phyloP scores from a whole-genome alignment of 1,284 basidiomycete genomes.

The Leccinum pachyderme region DNA sequence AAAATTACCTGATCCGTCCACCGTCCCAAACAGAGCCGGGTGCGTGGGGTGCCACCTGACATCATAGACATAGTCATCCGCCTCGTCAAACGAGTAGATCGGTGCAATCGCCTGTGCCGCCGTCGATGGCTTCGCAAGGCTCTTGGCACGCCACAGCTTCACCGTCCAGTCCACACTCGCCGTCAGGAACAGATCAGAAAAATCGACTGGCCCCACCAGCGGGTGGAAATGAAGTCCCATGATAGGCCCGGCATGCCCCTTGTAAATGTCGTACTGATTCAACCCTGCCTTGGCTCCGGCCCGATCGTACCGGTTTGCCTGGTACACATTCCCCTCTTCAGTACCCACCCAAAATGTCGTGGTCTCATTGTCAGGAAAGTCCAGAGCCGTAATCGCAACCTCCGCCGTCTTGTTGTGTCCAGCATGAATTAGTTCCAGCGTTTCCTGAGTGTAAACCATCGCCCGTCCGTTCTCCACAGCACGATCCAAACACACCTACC shows the following conservation, averaged over 20 bases:
- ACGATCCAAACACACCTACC: slow-evolving; percentile 40
- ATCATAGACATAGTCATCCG: slow-evolving; percentile 98
- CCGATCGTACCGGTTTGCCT: slow-evolving; percentile 93
- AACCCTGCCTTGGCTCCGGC: slow-evolving; percentile 95
- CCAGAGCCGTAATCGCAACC: slow-evolving; percentile 89
- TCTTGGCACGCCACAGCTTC: slow-evolving; percentile 87
- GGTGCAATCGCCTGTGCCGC: slow-evolving; percentile 61
- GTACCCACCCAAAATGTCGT: slow-evolving; percentile 96
- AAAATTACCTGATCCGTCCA: slow-evolving; percentile 93
- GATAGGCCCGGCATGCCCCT: slow-evolving; percentile 89
- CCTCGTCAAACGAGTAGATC: slow-evolving; percentile 91
- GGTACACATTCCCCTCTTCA: slow-evolving; percentile 95
- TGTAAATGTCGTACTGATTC: slow-evolving; percentile 88
- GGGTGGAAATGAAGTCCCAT: slow-evolving; percentile 96
- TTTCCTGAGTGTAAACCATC: slow-evolving; percentile 62
- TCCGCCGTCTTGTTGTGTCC: slow-evolving; percentile 95
- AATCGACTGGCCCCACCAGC: slow-evolving; percentile 85
- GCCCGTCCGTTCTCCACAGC: not conserved
- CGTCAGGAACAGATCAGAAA: slow-evolving; percentile 92
- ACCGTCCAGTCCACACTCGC: slow-evolving; percentile 95
- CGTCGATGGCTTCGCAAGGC: slow-evolving; percentile 53
- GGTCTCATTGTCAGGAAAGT: slow-evolving; percentile 94
- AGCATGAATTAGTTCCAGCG: slow-evolving; percentile 80
- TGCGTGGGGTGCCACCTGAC: slow-evolving; percentile 96
- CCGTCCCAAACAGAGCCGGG: slow-evolving; percentile 90